Evolutionary conservation across 1,284 basidiomycete genomes (phyloP).

Genomic region (Leccinum angustisporum): DNA sequence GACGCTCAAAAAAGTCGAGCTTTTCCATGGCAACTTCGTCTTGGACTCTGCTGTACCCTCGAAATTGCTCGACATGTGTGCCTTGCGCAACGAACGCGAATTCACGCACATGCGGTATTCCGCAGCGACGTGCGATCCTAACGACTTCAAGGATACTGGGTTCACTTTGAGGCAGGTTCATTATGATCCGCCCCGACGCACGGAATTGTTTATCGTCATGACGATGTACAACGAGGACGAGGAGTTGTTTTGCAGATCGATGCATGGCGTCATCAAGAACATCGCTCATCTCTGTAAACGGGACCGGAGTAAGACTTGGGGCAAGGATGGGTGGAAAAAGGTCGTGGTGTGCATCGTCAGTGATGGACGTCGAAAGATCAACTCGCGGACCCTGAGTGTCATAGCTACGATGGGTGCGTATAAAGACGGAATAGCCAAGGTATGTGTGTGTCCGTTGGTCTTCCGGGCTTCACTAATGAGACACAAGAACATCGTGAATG

Average conservation of each 20-base stretch:
- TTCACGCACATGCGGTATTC: constrained; percentile 95
- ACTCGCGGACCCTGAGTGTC: constrained; percentile 80
- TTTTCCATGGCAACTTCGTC: constrained; percentile 92
- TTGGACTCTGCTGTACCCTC: constrained; percentile 85
- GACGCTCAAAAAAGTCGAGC: constrained; percentile 85
- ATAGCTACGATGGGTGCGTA: constrained; percentile 88
- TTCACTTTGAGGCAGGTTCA: constrained; percentile 82
- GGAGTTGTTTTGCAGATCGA: constrained; percentile 77
- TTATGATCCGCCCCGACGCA: constrained; percentile 82
- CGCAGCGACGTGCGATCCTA: constrained; percentile 91
- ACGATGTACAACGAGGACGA: constrained; percentile 85
- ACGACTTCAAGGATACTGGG: constrained; percentile 77
- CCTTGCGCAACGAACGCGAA: constrained; percentile 77
- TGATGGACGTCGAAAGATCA: constrained; percentile 79
- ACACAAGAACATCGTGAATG: constrained; percentile 75
- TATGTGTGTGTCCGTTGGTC: constrained; percentile 28
- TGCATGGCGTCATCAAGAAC: constrained; percentile 93
- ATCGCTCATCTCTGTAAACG: constrained; percentile 80
- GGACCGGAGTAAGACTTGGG: constrained; percentile 89
- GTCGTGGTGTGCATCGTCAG: constrained; percentile 54
- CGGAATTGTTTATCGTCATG: constrained; percentile 84
- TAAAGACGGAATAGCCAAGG: constrained; percentile 88
- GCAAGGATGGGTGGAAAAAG: constrained; percentile 97
- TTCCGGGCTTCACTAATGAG: background rate
- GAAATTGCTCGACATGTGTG: constrained; percentile 80